Base-by-base conservation (phyloP, 345 rosid genomes). In the Acer campestre region DNA sequence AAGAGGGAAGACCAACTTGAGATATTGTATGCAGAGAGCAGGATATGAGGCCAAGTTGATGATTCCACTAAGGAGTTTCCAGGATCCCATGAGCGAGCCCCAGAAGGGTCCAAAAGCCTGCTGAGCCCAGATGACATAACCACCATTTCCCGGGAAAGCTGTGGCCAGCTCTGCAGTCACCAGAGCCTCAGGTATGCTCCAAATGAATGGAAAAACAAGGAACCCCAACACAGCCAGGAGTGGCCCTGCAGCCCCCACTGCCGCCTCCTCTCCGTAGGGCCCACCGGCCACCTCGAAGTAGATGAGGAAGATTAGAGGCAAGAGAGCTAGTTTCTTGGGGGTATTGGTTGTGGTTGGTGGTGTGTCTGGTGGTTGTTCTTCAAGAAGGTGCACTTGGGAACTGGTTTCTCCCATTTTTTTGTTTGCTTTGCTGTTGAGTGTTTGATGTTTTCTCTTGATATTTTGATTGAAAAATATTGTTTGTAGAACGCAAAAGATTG, bases 211-310 rank as follows among this genome's bases (percentile, higher is more conserved):
- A 76, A 90, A 95, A 22, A 91, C 67, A 4, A 89, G 82, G 84
- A 93, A 93, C 7, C 98, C 97, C 1, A 91, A 87, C 46, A 91
- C 55, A 18, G 97, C 92, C 0, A 81, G 79, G 31, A 93, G 89
- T 8, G 98, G 95, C 1, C 98, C 98, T 0, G 91, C 95, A 7
- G 98, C 98, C 64, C 84, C 80, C 42, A 91, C 97, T 0, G 97
- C 92, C 0, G 94, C 90, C 67, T 91, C 98, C 82, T 90, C 97
- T 0, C 98, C 95, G 14, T 83, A 91, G 1, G 98, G 95, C 2
- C 98, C 98, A 1, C 98, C 95, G 1, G 97, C 92, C n/a, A 93
- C 98, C 83, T 94, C 97, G 59, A 94, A 93, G 87, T 91, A 94
- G 73, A 94, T 93, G 40, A 91, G 89, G 86, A 94, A 94, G 63